Base-by-base conservation (phyloP, 2,329 filamentous ascomycete genomes). In the Neofusicoccum umdonicola region DNA sequence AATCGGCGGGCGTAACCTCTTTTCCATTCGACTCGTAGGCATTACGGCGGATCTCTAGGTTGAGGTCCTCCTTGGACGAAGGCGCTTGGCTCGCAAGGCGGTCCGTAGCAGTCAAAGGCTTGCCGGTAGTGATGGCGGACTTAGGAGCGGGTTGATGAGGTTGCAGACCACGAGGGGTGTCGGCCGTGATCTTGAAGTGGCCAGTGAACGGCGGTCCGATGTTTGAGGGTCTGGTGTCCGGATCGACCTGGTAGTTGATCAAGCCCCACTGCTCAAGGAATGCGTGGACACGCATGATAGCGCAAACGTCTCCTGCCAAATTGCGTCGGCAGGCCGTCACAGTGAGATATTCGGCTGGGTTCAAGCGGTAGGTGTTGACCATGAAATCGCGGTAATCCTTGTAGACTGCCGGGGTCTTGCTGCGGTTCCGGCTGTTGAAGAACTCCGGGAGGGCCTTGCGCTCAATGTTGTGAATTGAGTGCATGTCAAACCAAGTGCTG, bases 331-430 rank as follows among this genome's bases (percentile, higher is more conserved):
- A 99, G 58, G 95, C 95, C 11, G 95, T 99, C 63, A 99, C 94
- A 4, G 95, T 99, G 63, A 99, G 84, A 74, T 99, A 99, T 78
- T 99, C 95, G 62, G 93, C 86, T 4, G 95, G 95, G 75, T 98
- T 99, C 64, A 99, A 82, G 42, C 95, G 90, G 79, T 99, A 99
- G 13, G 95, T 98, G 81, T 99, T 99, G 81, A 99, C 93, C 95
- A 99, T 99, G 76, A 99, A 99, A 75, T 99, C 95, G 71, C 95
- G 90, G 79, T 99, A 99, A 76, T 99, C 95, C 80, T 98, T 98
- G 83, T 99, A 99, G 22, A 98, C 92, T 56, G 93, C 89, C 0
- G 93, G 90, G 0, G 95, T 99, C 82, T 99, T 99, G 87, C 95
- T 98, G 72, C 95, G 90, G 80, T 99, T 99, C 66, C 95, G 88